A percentile compares a stretch with the other conserved stretches of the same genome.
phyloP scores from a whole-genome alignment of 306 rosid genomes.

The Urtica urens region DNA sequence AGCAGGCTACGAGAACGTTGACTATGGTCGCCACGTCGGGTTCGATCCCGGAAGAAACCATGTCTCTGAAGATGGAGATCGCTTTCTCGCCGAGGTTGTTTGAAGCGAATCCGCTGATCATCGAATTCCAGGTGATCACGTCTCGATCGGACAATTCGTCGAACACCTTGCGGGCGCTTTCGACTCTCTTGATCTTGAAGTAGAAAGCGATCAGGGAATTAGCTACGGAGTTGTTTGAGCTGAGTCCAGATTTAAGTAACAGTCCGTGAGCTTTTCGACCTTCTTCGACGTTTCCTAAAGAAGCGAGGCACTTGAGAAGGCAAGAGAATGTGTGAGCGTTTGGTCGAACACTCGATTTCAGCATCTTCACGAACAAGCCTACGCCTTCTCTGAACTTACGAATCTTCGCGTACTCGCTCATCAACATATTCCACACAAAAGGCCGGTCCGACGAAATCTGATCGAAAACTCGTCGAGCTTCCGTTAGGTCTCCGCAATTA shows the following conservation, averaged over 20 bases:
- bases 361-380: conserved; percentile 46
- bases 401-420: conserved; percentile 47
- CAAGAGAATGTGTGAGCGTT: conserved; percentile 52
- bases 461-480: conserved; percentile 47
- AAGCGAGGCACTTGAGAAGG: conserved; percentile 50
- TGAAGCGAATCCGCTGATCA: conserved; percentile 60
- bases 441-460: conserved; percentile 30
- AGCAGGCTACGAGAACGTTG: conserved; percentile 56
- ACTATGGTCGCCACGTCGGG: conserved; percentile 60
- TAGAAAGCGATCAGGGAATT: conserved; percentile 45
- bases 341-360: conserved; percentile 29
- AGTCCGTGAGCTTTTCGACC: conserved; percentile 49
- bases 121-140: conserved; percentile 69
- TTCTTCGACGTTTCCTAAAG: conserved; percentile 28
- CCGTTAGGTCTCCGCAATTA: conserved; percentile 39
- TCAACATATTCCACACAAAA: conserved; percentile 41
- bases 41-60: conserved; percentile 27
- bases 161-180: conserved; percentile 46
- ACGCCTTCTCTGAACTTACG: conserved; percentile 40
- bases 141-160: conserved; percentile 55
- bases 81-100: conserved; percentile 37
- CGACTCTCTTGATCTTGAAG: conserved; percentile 33
- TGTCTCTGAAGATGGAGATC: conserved; percentile 32
- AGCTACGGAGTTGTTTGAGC: conserved; percentile 32
- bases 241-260: conserved; percentile 39